Evolutionary conservation across 2,329 filamentous ascomycete species (phyloP).

Genomic region (Coleophoma cylindrospora): DNA sequence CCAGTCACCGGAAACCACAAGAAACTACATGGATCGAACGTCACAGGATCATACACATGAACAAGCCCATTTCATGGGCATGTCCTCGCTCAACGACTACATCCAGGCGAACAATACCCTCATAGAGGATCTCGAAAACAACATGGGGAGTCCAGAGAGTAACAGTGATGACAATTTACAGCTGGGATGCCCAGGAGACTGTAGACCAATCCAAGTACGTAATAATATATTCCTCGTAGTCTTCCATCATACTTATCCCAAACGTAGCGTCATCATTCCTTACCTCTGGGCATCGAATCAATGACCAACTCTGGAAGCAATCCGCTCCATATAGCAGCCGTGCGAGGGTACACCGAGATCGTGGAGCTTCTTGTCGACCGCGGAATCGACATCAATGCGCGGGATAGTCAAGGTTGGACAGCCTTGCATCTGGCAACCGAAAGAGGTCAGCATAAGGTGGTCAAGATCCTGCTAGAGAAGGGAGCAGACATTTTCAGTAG

Average conservation of each 20-base stretch:
- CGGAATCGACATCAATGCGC: not conserved
- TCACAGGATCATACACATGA: not conserved
- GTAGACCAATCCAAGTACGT: not conserved
- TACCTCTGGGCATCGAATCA: not conserved
- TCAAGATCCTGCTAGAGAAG: not conserved
- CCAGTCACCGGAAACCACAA: not conserved
- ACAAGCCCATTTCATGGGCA: not conserved
- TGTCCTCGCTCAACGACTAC: not conserved
- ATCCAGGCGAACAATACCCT: not conserved
- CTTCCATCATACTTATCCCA: not conserved
- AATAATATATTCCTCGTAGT: not conserved
- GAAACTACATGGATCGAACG: not conserved
- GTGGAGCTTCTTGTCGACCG: not conserved
- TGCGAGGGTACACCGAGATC: constrained; percentile 1
- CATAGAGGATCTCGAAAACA: not conserved
- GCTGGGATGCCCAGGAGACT: not conserved
- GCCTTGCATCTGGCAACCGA: not conserved
- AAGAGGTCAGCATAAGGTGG: not conserved
- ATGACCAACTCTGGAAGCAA: not conserved
- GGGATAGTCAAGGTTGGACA: not conserved
- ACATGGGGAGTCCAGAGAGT: not conserved
- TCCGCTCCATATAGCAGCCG: constrained; percentile 3
- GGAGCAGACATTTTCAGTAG: not conserved
- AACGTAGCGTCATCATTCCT: not conserved
- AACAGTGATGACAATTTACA: not conserved